Base-by-base conservation (phyloP, 1,139 yeast genomes). In the Yamadazyma taylorii region DNA sequence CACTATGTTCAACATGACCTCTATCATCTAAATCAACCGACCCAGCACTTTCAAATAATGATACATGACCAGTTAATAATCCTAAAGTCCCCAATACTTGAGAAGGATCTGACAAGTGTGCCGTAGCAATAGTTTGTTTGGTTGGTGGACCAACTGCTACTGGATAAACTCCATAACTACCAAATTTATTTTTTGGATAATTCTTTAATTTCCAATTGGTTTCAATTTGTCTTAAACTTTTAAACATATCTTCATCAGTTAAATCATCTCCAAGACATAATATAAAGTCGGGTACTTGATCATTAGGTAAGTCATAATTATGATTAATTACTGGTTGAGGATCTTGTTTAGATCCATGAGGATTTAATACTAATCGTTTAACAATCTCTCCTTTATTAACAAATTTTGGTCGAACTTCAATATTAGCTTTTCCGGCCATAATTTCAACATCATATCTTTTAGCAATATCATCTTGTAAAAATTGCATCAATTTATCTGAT, bases 361-460 rank as follows among this genome's bases (percentile, higher is more conserved):
- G 73, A 37, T 75, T 75, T 52, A 81, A 66, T 4, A 88, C 85
- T 40, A 92, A 71, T 43, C 89, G 68, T 57, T 79, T 85, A 32
- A 87, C 98, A 53, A 94, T 94, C 61, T 90, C 97, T 39, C 99
- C 99, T 61, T 94, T 94, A 65, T 94, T 94, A 41, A 92, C 88
- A 57, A 88, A 85, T 42, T 80, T 79, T 8, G 99, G 99, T 46
- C 98, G 75, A 13, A 94, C 97, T 62, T 94, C 99, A 37, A 94
- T 77, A 56, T 94, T 94, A 33, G 98, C 98, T 64, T 94, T 94
- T 33, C 67, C 68, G 1, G 86, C 75, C 97, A 94, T 90, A n/a
- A 94, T 94, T 57, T 92, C 98, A 34, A 92, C 86, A 41, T 88
- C 96, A 53, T 80, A 86, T 30, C 79, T 77, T 32, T 65, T 64